Conservation (phyloP, 345 rosid species). For the Acer negundo region DNA sequence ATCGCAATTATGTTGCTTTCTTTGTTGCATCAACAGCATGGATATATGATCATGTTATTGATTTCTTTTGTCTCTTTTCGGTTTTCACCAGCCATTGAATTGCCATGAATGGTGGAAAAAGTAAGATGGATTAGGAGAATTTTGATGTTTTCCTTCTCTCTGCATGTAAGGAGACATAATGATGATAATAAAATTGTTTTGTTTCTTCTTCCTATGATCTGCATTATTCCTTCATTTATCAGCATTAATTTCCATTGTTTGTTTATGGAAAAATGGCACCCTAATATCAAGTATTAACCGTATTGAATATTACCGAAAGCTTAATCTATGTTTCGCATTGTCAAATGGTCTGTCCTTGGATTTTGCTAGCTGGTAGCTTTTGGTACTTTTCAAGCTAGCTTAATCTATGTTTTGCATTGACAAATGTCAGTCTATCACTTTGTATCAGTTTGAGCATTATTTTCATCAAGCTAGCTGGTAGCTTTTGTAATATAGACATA, state of each 20-base stretch:
- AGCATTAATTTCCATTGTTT: neutral
- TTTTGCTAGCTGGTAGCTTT: no score
- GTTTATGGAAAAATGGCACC: neutral
- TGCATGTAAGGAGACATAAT: neutral
- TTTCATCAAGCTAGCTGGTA: neutral
- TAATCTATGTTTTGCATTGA: neutral
- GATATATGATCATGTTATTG: neutral
- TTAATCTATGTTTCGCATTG: neutral
- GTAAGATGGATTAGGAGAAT: constrained; percentile 5
- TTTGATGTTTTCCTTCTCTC: neutral
- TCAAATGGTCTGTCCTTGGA: neutral
- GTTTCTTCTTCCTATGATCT: neutral
- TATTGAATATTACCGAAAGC: neutral
- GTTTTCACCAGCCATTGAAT: neutral
- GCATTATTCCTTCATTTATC: neutral
- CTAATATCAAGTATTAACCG: neutral
- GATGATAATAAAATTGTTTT: neutral
- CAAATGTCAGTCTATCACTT: no score
- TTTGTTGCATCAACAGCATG: neutral
- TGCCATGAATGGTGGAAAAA: neutral
- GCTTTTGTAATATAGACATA: constrained; percentile 2
- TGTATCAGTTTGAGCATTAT: neutral
- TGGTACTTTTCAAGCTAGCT: neutral
- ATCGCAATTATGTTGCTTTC: neutral
- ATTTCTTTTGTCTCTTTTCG: neutral